Conservation (phyloP, 2,329 filamentous ascomycete species). For the Calonectria montana region DNA sequence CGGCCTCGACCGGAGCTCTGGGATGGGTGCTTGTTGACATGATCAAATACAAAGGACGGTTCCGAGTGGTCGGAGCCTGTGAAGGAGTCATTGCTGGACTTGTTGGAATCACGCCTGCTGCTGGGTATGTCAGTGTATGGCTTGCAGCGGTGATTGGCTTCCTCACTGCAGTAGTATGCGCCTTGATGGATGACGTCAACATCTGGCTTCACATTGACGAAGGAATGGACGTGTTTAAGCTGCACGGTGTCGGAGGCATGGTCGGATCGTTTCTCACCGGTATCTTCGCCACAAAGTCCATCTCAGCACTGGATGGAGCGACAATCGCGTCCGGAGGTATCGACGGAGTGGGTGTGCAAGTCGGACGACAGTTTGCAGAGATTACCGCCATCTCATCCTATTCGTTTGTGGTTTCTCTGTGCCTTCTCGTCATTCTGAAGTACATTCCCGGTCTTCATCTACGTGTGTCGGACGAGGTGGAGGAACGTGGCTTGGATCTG, state of each 20-base stretch:
- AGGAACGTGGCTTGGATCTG: slow-evolving; percentile 26
- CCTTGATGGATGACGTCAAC: slow-evolving; percentile 59
- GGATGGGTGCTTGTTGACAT: slow-evolving; percentile 66
- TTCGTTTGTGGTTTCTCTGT: slow-evolving; percentile 20
- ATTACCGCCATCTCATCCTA: slow-evolving; percentile 29
- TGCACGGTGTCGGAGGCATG: slow-evolving; percentile 69
- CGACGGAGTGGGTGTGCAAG: slow-evolving; percentile 24
- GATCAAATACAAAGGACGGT: slow-evolving; percentile 54
- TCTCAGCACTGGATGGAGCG: slow-evolving; percentile 64
- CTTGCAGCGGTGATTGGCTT: slow-evolving; percentile 63
- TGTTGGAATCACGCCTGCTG: slow-evolving; percentile 68
- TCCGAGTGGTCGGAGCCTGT: slow-evolving; percentile 28
- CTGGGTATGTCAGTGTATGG: slow-evolving; percentile 65
- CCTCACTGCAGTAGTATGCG: slow-evolving; percentile 59
- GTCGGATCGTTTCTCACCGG: slow-evolving; percentile 68
- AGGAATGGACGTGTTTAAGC: slow-evolving; percentile 68
- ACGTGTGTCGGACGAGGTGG: slow-evolving; percentile 26
- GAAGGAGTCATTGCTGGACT: slow-evolving; percentile 65
- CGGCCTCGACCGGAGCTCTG: slow-evolving; percentile 64
- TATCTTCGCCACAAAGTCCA: slow-evolving; percentile 62
- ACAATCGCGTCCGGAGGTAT: slow-evolving; percentile 39
- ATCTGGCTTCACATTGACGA: slow-evolving; percentile 66
- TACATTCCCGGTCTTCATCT: slow-evolving; percentile 28
- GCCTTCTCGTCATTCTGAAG: slow-evolving; percentile 24
- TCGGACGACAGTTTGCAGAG: slow-evolving; percentile 26